A percentile compares a stretch with the other conserved stretches of the same genome.
Evolutionary conservation across 257 asterid genomes (phyloP).

Genomic region (Solanum pennellii): DNA sequence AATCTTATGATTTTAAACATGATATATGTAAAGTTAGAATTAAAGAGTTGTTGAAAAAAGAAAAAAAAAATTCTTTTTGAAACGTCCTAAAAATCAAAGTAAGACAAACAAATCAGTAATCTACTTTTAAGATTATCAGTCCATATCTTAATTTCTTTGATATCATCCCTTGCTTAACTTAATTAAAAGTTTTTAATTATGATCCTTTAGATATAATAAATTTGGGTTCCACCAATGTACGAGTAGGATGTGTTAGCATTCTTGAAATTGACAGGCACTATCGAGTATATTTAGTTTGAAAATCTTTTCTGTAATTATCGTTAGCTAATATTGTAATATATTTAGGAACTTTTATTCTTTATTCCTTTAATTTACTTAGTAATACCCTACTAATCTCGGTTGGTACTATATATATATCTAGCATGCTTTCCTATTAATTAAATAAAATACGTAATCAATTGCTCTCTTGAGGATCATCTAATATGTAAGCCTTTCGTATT

Average conservation of each 20-base stretch:
- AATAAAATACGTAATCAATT: not conserved
- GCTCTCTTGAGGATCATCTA: not conserved
- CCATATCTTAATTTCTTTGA: not conserved
- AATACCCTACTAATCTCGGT: conserved; percentile 2
- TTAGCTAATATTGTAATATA: not conserved
- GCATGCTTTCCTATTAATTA: not conserved
- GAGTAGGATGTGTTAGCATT: not conserved
- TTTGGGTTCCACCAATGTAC: conserved; percentile 7
- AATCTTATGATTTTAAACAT: too few species aligned
- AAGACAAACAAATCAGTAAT: not conserved
- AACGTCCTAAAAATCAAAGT: not conserved
- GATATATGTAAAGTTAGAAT: too few species aligned
- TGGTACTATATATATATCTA: not conserved
- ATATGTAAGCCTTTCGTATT: not conserved
- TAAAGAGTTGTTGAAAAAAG: too few species aligned
- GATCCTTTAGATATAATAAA: conserved; percentile 8
- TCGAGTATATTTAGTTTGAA: not conserved
- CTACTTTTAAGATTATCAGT: not conserved
- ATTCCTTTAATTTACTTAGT: not conserved
- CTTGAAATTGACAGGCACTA: not conserved
- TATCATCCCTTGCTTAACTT: not conserved
- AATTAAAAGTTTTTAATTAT: not conserved
- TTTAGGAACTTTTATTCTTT: not conserved
- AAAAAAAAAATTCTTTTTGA: too few species aligned
- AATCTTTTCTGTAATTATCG: not conserved